Base-by-base conservation (phyloP, 768 basidiomycete genomes). In the Pleurotus cornucopiae region DNA sequence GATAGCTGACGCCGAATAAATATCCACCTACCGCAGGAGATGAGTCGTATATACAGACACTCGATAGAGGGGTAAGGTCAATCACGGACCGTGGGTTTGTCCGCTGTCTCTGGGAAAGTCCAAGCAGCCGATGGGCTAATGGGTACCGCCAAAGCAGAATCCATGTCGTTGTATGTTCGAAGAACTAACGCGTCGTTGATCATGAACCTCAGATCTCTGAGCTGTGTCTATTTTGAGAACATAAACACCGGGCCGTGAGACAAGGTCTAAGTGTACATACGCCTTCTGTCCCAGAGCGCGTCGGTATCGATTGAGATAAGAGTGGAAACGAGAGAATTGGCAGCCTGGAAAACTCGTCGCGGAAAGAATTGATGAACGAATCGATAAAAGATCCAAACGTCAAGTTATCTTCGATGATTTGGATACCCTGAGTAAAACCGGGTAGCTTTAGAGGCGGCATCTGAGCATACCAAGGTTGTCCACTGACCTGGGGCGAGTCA, bases 341-440 rank as follows among this genome's bases (percentile, higher is more conserved):
- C n/a, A 81, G 64, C 64, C 88, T 91, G 4, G 74, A 66, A 61
- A 83, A 80, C 60, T 92, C 88, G 60, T 91, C 90, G 14, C 82
- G 80, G 59, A 89, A 78, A 4, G 78, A 66, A 4, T 76, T 73
- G 41, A 91, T 69, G 46, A 92, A 76, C 2, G 82, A 73, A 51
- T 76, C 58, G 6, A 78, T 78, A 64, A 91, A 89, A 6, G 82
- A 77, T 2, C 88, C 89, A 59, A 91, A 91, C 0, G 71, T 76
- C 0, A 75, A 64, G 25, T 77, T 79, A 61, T 89, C 87, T 57
- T 81, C 79, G 40, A 81, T 77, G 47, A 88, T 65, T 71, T 92
- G 89, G 12, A 90, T 58, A 4, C 90, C 90, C 87, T 91, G 60
- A 13, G 6, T 58, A 11, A 30, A 43, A 2, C 16, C 37, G 21